A percentile compares a stretch with the other conserved stretches of the same genome.
Evolutionary conservation across 352 stramenopile genomes (phyloP).

Genomic region (Globisporangium nagaii): DNA sequence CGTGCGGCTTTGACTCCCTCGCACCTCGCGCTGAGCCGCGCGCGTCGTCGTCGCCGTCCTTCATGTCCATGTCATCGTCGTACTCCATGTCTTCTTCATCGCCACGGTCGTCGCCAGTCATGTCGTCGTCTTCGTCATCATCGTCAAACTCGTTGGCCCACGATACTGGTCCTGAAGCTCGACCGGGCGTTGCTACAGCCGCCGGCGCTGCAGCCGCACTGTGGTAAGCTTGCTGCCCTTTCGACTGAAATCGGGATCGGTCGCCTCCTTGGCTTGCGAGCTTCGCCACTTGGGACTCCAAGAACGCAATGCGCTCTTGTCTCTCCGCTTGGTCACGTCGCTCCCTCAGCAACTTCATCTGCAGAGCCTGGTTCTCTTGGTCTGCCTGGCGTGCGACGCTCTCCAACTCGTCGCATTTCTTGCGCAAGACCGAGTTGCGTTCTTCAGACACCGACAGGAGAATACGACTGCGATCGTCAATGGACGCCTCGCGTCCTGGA

Average conservation of each 20-base stretch:
- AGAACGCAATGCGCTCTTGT: conserved; percentile 52
- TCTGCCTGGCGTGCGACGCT: conserved; percentile 29
- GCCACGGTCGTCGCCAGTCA: conserved; percentile 35
- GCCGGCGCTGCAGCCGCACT: conserved; percentile 1
- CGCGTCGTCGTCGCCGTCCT: conserved; percentile 33
- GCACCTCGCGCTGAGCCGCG: conserved; percentile 7
- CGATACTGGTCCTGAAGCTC: conserved; percentile 29
- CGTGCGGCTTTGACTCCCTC: conserved; percentile 3
- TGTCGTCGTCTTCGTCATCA: conserved; percentile 64
- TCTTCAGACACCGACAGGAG: conserved; percentile 78
- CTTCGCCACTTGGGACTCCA: conserved; percentile 55
- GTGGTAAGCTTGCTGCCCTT: neutral
- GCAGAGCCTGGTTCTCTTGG: conserved; percentile 43
- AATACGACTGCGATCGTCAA: conserved; percentile 58
- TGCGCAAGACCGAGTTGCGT: conserved; percentile 53
- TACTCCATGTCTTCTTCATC: conserved; percentile 28
- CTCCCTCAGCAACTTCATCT: conserved; percentile 28
- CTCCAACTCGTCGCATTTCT: conserved; percentile 78
- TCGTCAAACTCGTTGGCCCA: conserved; percentile 71
- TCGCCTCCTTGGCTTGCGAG: conserved; percentile 16
- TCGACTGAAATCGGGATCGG: neutral
- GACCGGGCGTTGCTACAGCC: conserved; percentile 2
- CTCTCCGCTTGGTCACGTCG: conserved; percentile 14
- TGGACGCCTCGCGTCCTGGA: neutral
- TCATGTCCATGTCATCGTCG: conserved; percentile 52